A percentile compares a stretch with the other conserved stretches of the same genome.
Conservation (phyloP, 106 monocot genomes). For the Apostasia shenzhenica region DNA sequence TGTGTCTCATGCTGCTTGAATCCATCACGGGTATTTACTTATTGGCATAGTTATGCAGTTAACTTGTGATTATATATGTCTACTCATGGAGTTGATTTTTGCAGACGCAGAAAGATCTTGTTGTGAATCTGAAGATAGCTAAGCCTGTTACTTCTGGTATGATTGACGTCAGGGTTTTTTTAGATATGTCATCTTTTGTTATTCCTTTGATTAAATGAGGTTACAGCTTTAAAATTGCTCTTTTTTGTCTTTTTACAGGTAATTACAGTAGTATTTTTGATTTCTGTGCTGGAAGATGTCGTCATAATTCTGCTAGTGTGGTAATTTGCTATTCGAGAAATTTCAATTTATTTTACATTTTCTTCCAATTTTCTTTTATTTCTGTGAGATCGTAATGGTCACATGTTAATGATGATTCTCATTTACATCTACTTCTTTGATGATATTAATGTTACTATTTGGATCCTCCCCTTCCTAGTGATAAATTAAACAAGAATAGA, state of each 20-base stretch:
- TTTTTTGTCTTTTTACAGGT: constrained; percentile 37
- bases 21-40: constrained; percentile 59
- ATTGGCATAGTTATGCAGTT: background rate
- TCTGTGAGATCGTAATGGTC: background rate
- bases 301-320: constrained; percentile 97
- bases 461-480: too few relatives aligned
- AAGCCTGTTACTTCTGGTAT: constrained; percentile 85
- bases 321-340: constrained; percentile 29
- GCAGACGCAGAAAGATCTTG: constrained; percentile 67
- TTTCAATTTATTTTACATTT: background rate
- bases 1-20: constrained; percentile 96
- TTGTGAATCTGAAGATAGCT: constrained; percentile 70
- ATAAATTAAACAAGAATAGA: too few relatives aligned
- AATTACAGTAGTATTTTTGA: constrained; percentile 78
- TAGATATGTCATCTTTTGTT: background rate
- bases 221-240: background rate
- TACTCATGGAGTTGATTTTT: constrained; percentile 5
- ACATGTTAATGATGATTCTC: too few relatives aligned
- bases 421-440: background rate
- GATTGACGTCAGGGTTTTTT: background rate
- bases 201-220: background rate
- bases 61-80: background rate
- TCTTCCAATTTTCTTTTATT: background rate
- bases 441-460: too few relatives aligned
- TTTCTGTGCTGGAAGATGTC: constrained; percentile 91